Evolutionary conservation across 164 flowering plant genomes (phyloP), one percentile per base, ranked within the genome.

Genomic region (Macadamia integrifolia): DNA sequence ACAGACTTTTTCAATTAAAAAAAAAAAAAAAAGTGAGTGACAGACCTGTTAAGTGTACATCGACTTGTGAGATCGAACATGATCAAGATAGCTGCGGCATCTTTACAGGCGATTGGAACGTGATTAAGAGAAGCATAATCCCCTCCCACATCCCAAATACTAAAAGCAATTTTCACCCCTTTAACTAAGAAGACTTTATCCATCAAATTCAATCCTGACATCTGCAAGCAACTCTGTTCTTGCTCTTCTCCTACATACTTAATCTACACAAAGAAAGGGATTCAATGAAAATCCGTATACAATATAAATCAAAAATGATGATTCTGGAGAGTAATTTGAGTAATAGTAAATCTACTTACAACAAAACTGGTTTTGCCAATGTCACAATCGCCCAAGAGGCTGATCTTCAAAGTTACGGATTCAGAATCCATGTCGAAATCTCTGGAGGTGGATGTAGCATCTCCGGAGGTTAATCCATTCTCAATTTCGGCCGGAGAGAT

Each of bases 11-110:
- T 1, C 4, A 35, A 35, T 35, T 35, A n/a, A n/a, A n/a, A n/a
- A n/a, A n/a, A 1, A 35, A 35, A 35, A 35, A 1, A 35, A 4
- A 35, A 4, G 1, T 1, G 40, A 35, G 40, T 35, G 1, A 67
- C 61, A 48, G 28, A 93, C 98, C 93, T 91, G 73, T 91, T 86
- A 56, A 93, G 83, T 1, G 98, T 93, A 76, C 87, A 72, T 6
- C 98, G 81, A 75, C 92, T 89, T 0, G 98, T 93, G 11, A 93
- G 95, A 82, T 90, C 98, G 71, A 93, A 93, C 98, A 93, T 89
- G 71, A 86, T 81, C 68, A 93, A 73, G 53, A 93, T 86, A 40
- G 98, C 97, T 17, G 82, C 93, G 29, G 97, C 83, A 71, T 89
- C 96, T 82, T 87, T 89, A 67, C 98, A 93, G 44, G 97, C 97